Percentiles rank a stretch among this genome's conserved stretches.
Evolutionary conservation across 805 yeast genomes (phyloP).

Genomic region (Ogataea nitratoaversa): DNA sequence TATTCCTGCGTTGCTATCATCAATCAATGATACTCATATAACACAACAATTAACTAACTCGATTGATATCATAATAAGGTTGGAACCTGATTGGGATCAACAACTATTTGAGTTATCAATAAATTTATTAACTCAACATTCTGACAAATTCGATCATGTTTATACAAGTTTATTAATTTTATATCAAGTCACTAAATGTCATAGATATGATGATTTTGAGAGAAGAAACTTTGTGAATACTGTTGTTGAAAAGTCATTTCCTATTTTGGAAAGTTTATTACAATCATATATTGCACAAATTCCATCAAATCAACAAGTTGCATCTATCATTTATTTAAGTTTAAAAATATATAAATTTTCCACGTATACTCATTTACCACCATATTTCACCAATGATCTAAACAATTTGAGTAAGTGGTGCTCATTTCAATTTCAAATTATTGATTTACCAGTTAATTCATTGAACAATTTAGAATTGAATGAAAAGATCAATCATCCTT

Average conservation of each 20-base stretch:
- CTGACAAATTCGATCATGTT: constrained; percentile 39
- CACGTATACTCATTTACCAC: constrained; percentile 70
- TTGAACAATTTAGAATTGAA: constrained; percentile 40
- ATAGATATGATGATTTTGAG: constrained; percentile 62
- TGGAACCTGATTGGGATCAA: constrained; percentile 48
- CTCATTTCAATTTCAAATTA: constrained; percentile 59
- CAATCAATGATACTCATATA: constrained; percentile 39
- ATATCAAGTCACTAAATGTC: constrained; percentile 63
- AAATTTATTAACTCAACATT: constrained; percentile 37
- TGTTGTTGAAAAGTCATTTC: constrained; percentile 55
- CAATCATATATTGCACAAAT: constrained; percentile 35
- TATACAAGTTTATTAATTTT: constrained; percentile 70
- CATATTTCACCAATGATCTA: constrained; percentile 45
- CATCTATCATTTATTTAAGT: constrained; percentile 66
- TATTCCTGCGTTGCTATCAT: constrained; percentile 49
- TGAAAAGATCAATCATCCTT: constrained; percentile 44
- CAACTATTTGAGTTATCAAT: constrained; percentile 44
- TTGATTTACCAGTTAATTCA: constrained; percentile 43
- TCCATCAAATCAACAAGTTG: constrained; percentile 34
- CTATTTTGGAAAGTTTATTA: constrained; percentile 58
- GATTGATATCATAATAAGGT: constrained; percentile 47
- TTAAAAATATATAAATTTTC: constrained; percentile 76
- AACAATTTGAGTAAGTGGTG: constrained; percentile 60
- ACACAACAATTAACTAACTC: constrained; percentile 57
- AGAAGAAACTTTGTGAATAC: constrained; percentile 47